Evolutionary conservation across 306 rosid genomes (phyloP), one percentile per base, ranked within the genome.

Genomic region (Cucumis melo): DNA sequence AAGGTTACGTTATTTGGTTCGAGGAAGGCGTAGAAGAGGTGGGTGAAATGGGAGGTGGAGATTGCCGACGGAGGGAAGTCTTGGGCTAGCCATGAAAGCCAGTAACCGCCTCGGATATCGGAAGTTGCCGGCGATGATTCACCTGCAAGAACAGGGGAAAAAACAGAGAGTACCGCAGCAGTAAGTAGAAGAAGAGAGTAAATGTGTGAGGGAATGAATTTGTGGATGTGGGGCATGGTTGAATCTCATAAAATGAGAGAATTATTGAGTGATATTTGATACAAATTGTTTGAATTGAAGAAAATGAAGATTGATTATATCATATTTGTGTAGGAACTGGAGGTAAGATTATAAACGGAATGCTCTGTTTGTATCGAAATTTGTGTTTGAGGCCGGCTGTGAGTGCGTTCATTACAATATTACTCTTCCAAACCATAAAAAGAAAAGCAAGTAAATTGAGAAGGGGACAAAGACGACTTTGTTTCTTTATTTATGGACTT

Each of bases 11-110:
- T 82, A 5, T 87, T 51, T 1, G 89, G 91, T 0, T 73, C 16
- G 42, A 93, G 76, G 78, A 93, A 93, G 23, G 96, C 98, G 8
- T 90, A 87, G 63, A 77, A 85, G 24, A 93, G 84, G 83, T 93
- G 96, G 79, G 96, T 83, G 84, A 91, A 93, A 79, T 87, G 84
- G 0, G 82, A 84, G 65, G 91, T 88, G 10, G 79, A 77, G 6
- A 77, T 60, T 27, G 48, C 87, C 58, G 5, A 81, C 81, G 44
- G 88, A 74, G 77, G 96, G 83, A 21, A 92, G 77, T 0, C 46
- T 24, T 77, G 90, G 74, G 74, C 87, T 62, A 0, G 80, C 75
- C 67, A 87, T 0, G 96, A 78, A 44, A 91, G 92, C 89, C 92
- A 93, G 63, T 93, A 93, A 1, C 92, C 98, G 14, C 90, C 91